Conservation (phyloP, 108 stramenopile genomes). For the Discostella stelligeroides region DNA sequence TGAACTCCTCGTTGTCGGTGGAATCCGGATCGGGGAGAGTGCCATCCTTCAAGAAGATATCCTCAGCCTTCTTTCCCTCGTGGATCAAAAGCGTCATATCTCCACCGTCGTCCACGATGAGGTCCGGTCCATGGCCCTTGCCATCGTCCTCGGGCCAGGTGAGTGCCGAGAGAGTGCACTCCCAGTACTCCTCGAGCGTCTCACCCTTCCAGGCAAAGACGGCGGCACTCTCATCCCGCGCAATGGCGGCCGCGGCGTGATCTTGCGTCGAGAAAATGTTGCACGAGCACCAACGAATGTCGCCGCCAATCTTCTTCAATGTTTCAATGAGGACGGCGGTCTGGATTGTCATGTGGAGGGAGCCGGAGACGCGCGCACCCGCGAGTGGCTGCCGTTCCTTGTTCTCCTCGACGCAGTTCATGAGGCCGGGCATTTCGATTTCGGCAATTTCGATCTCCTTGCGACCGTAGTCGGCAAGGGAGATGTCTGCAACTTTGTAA, state of each 20-base stretch:
- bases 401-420: constrained; percentile 96
- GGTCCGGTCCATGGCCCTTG: constrained; percentile 97
- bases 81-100: constrained; percentile 99
- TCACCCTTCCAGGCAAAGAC: constrained; percentile 99
- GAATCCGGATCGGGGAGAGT: constrained; percentile 96
- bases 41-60: constrained; percentile 94
- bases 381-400: constrained; percentile 78
- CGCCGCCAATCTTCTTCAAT: constrained; percentile 93
- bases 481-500: constrained; percentile 99
- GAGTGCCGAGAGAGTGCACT: constrained; percentile 97
- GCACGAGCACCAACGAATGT: constrained; percentile 99
- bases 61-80: constrained; percentile 99
- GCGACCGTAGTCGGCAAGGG: constrained; percentile 99
- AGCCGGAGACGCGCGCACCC: constrained; percentile 96
- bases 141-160: constrained; percentile 98
- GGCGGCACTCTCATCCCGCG: constrained; percentile 96
- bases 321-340: constrained; percentile 99
- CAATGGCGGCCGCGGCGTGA: constrained; percentile 99
- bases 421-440: constrained; percentile 99
- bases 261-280: constrained; percentile 99
- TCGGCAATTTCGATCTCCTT: constrained; percentile 99
- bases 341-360: constrained; percentile 99
- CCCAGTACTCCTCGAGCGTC: constrained; percentile 99
- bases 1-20: constrained; percentile 99
- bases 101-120: constrained; percentile 99